These are phyloP conservation scores for Taphrina wiesneri DNA, from an alignment of 1,139 yeast genomes.

Conservation along the genomic window DNA sequence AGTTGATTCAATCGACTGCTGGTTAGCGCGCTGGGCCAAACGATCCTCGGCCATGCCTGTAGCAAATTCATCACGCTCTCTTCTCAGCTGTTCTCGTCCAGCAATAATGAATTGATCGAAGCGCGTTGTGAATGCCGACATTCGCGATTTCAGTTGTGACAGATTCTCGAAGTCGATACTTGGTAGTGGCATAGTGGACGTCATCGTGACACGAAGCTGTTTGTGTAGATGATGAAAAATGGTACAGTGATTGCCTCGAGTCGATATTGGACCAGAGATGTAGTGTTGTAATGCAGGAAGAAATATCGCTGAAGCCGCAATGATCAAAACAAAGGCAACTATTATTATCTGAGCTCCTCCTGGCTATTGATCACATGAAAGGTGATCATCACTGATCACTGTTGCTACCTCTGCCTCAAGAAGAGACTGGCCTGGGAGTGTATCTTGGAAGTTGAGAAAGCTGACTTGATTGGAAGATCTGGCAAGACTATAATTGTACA, in stretches of 20 bases:
- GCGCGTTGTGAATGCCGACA: constrained; percentile 33
- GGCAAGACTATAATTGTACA: neutral
- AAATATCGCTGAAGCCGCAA: neutral
- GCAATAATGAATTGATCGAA: constrained; percentile 33
- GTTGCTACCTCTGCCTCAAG: neutral
- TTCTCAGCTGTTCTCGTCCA: constrained; percentile 23
- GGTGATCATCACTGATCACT: neutral
- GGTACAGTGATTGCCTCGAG: neutral
- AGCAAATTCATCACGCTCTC: constrained; percentile 19
- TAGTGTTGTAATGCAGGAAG: neutral
- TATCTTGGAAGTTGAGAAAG: neutral
- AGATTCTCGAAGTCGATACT: constrained; percentile 1
- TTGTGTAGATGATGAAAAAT: neutral
- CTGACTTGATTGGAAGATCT: no score
- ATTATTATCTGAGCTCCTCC: neutral
- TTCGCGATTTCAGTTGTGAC: constrained; percentile 18
- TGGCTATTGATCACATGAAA: neutral
- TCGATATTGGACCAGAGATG: neutral
- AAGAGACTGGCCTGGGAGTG: no score
- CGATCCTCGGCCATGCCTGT: constrained; percentile 33
- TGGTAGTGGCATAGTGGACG: constrained; percentile 6
- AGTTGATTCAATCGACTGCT: constrained; percentile 18
- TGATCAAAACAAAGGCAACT: constrained; percentile 2
- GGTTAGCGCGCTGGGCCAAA: neutral
- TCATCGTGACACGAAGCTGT: neutral